Base-by-base conservation (phyloP, 345 rosid genomes). In the Eucalyptus sp. region DNA sequence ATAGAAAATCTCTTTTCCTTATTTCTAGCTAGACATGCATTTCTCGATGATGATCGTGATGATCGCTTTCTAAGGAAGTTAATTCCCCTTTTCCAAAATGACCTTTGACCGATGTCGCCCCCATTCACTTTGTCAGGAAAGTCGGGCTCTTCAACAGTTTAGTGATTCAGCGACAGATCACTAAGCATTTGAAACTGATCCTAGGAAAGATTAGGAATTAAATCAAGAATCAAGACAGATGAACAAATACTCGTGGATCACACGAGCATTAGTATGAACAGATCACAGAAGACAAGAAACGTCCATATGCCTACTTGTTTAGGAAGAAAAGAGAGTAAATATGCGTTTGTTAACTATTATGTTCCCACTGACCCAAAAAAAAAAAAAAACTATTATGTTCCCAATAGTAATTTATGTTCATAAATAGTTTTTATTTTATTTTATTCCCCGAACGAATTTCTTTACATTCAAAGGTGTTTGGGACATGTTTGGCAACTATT, bases 261-360 rank as follows among this genome's bases (percentile, higher is more conserved):
- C 2, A 4, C 62, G 6, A 56, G 62, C 29, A 24, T 56, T 22
- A 56, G 13, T 56, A 24, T 56, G 62, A 56, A 56, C 62, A 56
- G 7, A 18, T 52, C 58, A 52, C 10, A 1, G 10, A 52, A 52
- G 58, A 52, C 10, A 7, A 52, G 24, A 18, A 18, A 1, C 9
- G 4, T 52, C 58, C 25, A 52, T 18, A 0, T 52, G 58, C 58
- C 24, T 52, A 52, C 58, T 52, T 52, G 24, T 52, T 18, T 7
- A 52, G 25, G 10, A 52, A 52, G 10, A 52, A 52, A 52, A 1
- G 10, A 52, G 8, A 52, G 4, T 52, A 52, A 52, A 52, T 3
- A 1, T 3, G 58, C 24, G 0, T 18, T 52, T 52, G 25, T 3
- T 52, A 52, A 18, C 5, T 0, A 52, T 52, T 52, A 0, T 2